Evolutionary conservation across 2,329 filamentous ascomycete genomes (phyloP), one percentile per base, ranked within the genome.

Genomic region (Metarhizium guizhouense): DNA sequence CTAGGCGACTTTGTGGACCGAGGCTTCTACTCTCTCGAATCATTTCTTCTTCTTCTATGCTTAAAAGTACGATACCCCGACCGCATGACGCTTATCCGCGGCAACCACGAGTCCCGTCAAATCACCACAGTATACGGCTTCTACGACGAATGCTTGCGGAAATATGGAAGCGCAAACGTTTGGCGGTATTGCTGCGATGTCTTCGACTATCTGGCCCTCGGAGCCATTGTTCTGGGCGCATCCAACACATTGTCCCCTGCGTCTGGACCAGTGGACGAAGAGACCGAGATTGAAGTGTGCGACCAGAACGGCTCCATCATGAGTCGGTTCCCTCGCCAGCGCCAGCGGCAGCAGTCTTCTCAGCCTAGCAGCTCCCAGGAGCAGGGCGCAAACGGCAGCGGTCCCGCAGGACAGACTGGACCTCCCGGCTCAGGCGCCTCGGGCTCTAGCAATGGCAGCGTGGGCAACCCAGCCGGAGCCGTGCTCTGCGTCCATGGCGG

Each of bases 51-150:
- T 55, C 85, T 99, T 11, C 83, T 99, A 54, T 96, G 91, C 68
- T 84, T 97, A 65, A 97, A 97, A 80, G 93, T 97, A 59, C 88
- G 93, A 69, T 97, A 97, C 69, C 94, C 93, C 54, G 91, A 97
- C 72, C 90, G 94, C 63, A 96, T 97, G 76, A 97, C 94, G 4
- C 81, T 97, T 47, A 96, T 97, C 66, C 83, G 93, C 60, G 93
- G 93, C 61, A 96, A 96, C 70, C 91, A 96, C 76, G 93, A 97
- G 73, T 96, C 92, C 48, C 85, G 93, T 57, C 93, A 97, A 71
- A 97, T 97, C 62, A 97, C 93, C 25, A 95, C 90, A 5, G 93
- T 97, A 14, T 97, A 97, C 70, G 93, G 93, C 59, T 97, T 97
- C 76, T 97, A 97, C 75, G 93, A 97, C 67, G 93, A 97, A 74